Base-by-base conservation (phyloP, 495 filamentous ascomycete species). In the Echria macrotheca region DNA sequence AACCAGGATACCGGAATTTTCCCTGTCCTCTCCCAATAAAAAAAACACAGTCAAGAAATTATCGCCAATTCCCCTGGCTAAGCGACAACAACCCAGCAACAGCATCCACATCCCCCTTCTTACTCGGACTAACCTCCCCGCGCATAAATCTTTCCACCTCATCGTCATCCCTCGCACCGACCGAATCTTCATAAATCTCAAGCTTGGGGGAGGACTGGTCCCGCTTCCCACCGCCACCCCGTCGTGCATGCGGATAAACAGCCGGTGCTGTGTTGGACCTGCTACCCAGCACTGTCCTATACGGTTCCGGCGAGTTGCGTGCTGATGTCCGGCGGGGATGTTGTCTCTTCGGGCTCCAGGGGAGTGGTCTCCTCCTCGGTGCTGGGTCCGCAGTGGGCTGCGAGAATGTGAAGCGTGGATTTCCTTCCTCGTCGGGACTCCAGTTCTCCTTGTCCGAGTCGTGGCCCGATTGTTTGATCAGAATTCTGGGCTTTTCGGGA, bases 401-500 rank as follows among this genome's bases (percentile, higher is more conserved):
- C 5, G 36, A 41, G 17, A 53, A 48, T 56, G 63, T 68, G 32
- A 53, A 60, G 22, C 44, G 54, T 17, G 65, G 42, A 68, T 74
- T 58, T 67, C 81, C 57, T 50, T 74, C 60, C 72, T 72, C 49
- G 61, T 74, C 51, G 45, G 74, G 55, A 40, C 83, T 77, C 87
- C 87, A 93, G 62, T 96, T 96, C 69, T 96, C 91, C 63, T 96
- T 96, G 58, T 96, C 91, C 1, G 88, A 94, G 44, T 95, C 91
- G 31, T 83, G 53, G 28, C 63, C 67, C 1, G 64, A 62, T 0
- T n/a, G n/a, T n/a, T 60, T 55, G 25, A 60, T 60, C 8, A 61
- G 33, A 6, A 62, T 48, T 51, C 68, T 82, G 53, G 62, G 66
- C 38, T 79, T 75, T 6, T 76, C 71, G 0, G 71, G 33, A n/a